Evolutionary conservation across 805 yeast genomes (phyloP).

Genomic region (Saturnispora ahearnii): DNA sequence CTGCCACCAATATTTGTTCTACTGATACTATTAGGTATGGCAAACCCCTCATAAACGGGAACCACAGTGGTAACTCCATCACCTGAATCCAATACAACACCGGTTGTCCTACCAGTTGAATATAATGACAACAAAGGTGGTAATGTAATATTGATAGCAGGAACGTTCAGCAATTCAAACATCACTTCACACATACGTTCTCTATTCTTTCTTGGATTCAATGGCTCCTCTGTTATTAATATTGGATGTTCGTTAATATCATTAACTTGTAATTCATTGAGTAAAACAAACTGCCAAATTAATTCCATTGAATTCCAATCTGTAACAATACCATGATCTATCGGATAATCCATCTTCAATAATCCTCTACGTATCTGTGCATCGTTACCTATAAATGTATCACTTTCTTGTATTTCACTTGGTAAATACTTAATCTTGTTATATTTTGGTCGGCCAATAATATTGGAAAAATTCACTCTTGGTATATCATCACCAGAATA

Average conservation of each 20-base stretch:
- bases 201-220: conserved; percentile 59
- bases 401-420: conserved; percentile 48
- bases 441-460: conserved; percentile 78
- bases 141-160: conserved; percentile 72
- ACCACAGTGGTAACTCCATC: conserved; percentile 87
- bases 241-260: conserved; percentile 73
- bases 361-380: conserved; percentile 77
- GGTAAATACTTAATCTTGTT: conserved; percentile 54
- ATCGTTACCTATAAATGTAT: conserved; percentile 60
- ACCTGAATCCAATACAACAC: conserved; percentile 99
- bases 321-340: conserved; percentile 67
- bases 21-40: conserved; percentile 61
- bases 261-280: conserved; percentile 40
- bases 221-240: conserved; percentile 80
- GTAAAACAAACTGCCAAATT: conserved; percentile 64
- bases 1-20: conserved; percentile 80
- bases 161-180: conserved; percentile 66
- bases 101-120: conserved; percentile 99
- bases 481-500: conserved; percentile 91
- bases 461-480: conserved; percentile 48
- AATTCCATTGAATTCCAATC: conserved; percentile 85
- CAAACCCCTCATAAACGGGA: conserved; percentile 85
- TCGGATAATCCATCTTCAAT: conserved; percentile 60
- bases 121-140: conserved; percentile 94
- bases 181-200: conserved; percentile 53